phyloP scores from a whole-genome alignment of 1,139 yeast species.

The Candida sp. region DNA sequence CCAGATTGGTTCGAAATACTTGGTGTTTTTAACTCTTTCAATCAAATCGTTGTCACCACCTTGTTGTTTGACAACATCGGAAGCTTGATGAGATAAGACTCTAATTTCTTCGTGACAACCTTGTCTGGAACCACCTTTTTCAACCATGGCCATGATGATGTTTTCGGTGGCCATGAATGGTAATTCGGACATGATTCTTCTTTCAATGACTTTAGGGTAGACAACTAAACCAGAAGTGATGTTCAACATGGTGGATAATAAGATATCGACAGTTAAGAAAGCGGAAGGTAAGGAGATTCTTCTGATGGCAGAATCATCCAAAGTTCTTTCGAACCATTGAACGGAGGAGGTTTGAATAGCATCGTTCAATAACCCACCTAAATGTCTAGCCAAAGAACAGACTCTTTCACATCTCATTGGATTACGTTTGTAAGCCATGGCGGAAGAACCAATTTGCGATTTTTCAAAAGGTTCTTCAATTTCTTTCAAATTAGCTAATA shows the following conservation, averaged over 20 bases:
- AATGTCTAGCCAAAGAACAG: constrained; percentile 93
- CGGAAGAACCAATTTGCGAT: constrained; percentile 96
- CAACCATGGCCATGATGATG: constrained; percentile 99
- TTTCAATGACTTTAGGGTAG: constrained; percentile 96
- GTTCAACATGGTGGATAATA: constrained; percentile 84
- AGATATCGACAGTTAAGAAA: constrained; percentile 91
- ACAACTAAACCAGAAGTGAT: constrained; percentile 95
- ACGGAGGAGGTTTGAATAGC: constrained; percentile 97
- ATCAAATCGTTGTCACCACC: constrained; percentile 99
- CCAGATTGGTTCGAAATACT: constrained; percentile 91
- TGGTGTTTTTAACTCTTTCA: constrained; percentile 76
- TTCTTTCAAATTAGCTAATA: constrained; percentile 95
- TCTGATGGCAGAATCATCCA: constrained; percentile 98
- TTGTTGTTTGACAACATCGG: constrained; percentile 94
- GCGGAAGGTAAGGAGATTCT: constrained; percentile 97
- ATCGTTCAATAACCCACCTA: constrained; percentile 88
- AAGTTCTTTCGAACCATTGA: constrained; percentile 99
- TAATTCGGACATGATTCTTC: constrained; percentile 90
- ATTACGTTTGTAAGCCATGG: constrained; percentile 99
- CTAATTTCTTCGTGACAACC: constrained; percentile 98
- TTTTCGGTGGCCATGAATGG: constrained; percentile 99
- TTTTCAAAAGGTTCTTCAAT: constrained; percentile 98
- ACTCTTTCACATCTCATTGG: constrained; percentile 99
- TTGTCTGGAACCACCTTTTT: constrained; percentile 96
- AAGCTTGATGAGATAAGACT: constrained; percentile 95